phyloP scores from a whole-genome alignment of 495 filamentous ascomycete genomes.

The Aspergillus avenaceus region DNA sequence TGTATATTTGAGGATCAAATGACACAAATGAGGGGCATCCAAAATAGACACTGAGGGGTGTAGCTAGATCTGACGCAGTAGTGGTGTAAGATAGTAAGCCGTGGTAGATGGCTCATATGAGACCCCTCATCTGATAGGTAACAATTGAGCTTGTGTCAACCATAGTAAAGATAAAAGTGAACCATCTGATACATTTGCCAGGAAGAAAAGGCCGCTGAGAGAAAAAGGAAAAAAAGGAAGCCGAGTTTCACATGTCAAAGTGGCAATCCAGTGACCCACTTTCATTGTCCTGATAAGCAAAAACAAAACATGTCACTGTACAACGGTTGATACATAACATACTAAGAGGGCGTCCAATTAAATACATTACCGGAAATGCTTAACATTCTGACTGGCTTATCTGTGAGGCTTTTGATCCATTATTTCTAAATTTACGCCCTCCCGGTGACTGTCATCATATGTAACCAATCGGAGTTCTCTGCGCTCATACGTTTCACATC shows the following conservation, averaged over 20 bases:
- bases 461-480: neutral
- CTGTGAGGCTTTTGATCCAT: too few relatives aligned
- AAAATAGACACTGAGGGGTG: neutral
- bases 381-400: too few relatives aligned
- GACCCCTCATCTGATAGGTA: neutral
- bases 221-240: neutral
- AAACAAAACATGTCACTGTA: too few relatives aligned
- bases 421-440: too few relatives aligned
- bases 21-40: neutral
- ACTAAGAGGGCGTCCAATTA: too few relatives aligned
- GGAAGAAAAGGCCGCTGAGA: neutral
- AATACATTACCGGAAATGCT: too few relatives aligned
- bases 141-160: neutral
- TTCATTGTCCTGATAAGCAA: too few relatives aligned
- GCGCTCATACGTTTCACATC: neutral
- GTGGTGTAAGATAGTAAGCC: neutral
- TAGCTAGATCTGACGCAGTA: neutral
- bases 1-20: too few relatives aligned
- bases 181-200: neutral
- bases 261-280: too few relatives aligned
- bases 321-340: too few relatives aligned
- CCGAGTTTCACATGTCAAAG: constrained; percentile 16
- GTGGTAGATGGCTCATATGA: neutral
- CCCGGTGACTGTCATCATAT: neutral
- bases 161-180: constrained; percentile 1